phyloP scores from a whole-genome alignment of 176 grass and related monocot genomes.

The Canna indica region DNA sequence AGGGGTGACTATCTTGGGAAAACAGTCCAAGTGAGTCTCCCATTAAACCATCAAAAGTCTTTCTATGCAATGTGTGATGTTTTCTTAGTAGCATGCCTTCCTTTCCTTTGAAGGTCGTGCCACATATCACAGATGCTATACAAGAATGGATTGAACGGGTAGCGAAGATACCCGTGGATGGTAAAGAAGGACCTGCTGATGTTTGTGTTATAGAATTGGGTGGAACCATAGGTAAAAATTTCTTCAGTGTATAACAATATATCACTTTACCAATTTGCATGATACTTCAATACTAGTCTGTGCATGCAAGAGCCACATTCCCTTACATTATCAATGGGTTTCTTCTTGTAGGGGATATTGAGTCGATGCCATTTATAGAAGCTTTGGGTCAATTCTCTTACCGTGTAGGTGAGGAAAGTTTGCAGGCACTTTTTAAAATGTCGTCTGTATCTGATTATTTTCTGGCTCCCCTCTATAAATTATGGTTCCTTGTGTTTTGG shows the following conservation, averaged over 20 bases:
- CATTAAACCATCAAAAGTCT: background rate
- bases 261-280: too few species aligned
- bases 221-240: constrained; percentile 36
- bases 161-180: constrained; percentile 36
- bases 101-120: constrained; percentile 30
- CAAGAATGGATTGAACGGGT: constrained; percentile 44
- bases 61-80: background rate
- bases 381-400: constrained; percentile 44
- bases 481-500: background rate
- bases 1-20: constrained; percentile 48
- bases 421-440: too few species aligned
- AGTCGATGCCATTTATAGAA: constrained; percentile 48
- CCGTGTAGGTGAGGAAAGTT: constrained; percentile 31
- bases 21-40: constrained; percentile 33
- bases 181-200: constrained; percentile 38
- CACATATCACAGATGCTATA: constrained; percentile 51
- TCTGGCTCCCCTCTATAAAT: background rate
- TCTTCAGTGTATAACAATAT: background rate
- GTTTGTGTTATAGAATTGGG: constrained; percentile 47
- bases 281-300: too few species aligned
- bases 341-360: constrained; percentile 36
- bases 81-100: background rate
- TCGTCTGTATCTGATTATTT: too few species aligned
- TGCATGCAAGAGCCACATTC: background rate
- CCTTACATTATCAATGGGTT: background rate